Base-by-base conservation (phyloP, 441 rosid genomes). In the Arabidopsis hybrid region DNA sequence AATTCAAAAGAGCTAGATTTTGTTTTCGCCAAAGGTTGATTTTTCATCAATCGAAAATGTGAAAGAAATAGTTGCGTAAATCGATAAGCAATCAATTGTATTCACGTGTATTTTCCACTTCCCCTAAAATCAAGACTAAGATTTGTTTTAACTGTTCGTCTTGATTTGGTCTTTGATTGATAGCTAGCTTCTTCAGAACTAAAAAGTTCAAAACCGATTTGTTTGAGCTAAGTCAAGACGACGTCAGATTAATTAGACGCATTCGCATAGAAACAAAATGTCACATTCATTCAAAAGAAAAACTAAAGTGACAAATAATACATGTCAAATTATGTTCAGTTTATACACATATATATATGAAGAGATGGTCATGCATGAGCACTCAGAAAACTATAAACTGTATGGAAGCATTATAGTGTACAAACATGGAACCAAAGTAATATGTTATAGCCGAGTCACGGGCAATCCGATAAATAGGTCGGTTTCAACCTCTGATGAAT, bases 401-500 rank as follows among this genome's bases (percentile, higher is more conserved):
- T 35, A 16, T 14, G 38, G 16, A 55, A n/a, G 14, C 39, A 14
- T 17, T 65, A 40, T 65, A 40, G 26, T 59, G 5, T 66, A 32
- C 38, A 74, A 39, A 59, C 67, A 50, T 58, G 2, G 17, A 64
- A 49, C 10, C 43, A 16, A 49, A 6, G 70, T 72, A 56, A 36
- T 65, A 36, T 55, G 39, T 65, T 67, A 59, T 50, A 43, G 61
- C 8, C 62, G 49, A 67, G 73, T 38, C 32, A 40, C 49, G 10
- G 73, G 66, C 13, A 59, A 51, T 67, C 78, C 78, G 50, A 74
- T 59, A 17, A 67, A 67, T 50, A 74, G 68, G 12, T 67, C 34
- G 47, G 78, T 74, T 51, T 67, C 73, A 31, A 74, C 73, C 50
- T 65, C 72, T 13, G 71, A 56, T 57, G 77, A 56, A 74, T 74